Percentiles rank a stretch among this genome's conserved stretches.
These are phyloP conservation scores for Torrubiellomyces zombiae DNA, from an alignment of 2,329 filamentous ascomycete species.

Conservation along the genomic window DNA sequence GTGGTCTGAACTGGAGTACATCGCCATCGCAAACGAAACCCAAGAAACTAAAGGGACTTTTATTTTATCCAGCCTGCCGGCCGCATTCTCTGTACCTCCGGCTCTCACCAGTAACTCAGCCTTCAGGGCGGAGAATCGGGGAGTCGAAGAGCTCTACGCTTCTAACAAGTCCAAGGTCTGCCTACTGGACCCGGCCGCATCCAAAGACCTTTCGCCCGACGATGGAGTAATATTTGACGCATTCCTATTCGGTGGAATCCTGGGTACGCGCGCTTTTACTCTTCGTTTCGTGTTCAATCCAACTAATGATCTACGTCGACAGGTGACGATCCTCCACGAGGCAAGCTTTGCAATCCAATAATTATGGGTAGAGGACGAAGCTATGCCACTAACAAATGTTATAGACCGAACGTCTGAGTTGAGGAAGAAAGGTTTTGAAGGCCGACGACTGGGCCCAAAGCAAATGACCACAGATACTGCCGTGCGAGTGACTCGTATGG, in stretches of 20 bases:
- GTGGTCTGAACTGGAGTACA: constrained; percentile 91
- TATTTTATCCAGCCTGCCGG: constrained; percentile 65
- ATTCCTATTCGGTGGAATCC: constrained; percentile 89
- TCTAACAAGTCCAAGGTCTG: constrained; percentile 62
- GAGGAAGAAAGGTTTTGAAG: constrained; percentile 80
- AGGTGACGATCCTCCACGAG: constrained; percentile 89
- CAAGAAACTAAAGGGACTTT: constrained; percentile 50
- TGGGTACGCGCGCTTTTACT: constrained; percentile 41
- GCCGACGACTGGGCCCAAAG: constrained; percentile 72
- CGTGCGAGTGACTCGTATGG: constrained; percentile 78
- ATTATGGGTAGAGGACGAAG: no score
- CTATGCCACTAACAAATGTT: constrained; percentile 3
- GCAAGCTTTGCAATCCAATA: constrained; percentile 15
- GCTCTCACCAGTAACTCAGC: constrained; percentile 37
- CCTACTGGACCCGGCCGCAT: constrained; percentile 72
- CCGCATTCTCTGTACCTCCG: constrained; percentile 47
- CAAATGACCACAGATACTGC: constrained; percentile 99
- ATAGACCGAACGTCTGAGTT: constrained; percentile 93
- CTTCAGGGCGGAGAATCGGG: constrained; percentile 55
- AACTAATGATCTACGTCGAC: constrained; percentile 5
- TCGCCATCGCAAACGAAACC: constrained; percentile 71
- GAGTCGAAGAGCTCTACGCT: constrained; percentile 72
- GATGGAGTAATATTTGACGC: constrained; percentile 74
- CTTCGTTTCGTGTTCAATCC: no score
- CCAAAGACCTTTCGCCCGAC: constrained; percentile 63